Evolutionary conservation across 768 basidiomycete genomes (phyloP).

Genomic region (Leccinum barrowsii): DNA sequence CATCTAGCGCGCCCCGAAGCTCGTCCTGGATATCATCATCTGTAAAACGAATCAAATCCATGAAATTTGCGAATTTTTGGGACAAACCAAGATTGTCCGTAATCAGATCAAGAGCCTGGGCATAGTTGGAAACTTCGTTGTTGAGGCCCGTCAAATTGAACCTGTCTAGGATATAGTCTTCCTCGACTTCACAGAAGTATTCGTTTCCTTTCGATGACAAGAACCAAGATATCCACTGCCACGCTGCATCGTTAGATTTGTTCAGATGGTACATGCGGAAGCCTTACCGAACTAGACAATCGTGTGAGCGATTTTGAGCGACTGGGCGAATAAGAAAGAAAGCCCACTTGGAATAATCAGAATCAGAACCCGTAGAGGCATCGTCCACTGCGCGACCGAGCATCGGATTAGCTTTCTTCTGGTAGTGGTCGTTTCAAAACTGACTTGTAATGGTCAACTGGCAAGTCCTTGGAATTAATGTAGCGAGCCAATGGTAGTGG

Average conservation of each 20-base stretch:
- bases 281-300: constrained; percentile 27
- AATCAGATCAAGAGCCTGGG: constrained; percentile 91
- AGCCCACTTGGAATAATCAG: constrained; percentile 90
- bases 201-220: constrained; percentile 97
- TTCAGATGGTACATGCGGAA: constrained; percentile 11
- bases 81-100: constrained; percentile 88
- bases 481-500: constrained; percentile 11
- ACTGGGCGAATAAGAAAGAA: neutral
- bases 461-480: constrained; percentile 2
- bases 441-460: constrained; percentile 20
- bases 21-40: constrained; percentile 97
- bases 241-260: constrained; percentile 12
- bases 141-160: constrained; percentile 98
- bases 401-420: constrained; percentile 29
- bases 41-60: constrained; percentile 24
- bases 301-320: constrained; percentile 13
- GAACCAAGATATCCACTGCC: constrained; percentile 97
- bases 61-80: neutral
- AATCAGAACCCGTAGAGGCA: constrained; percentile 88
- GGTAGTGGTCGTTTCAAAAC: constrained; percentile 14
- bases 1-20: constrained; percentile 84
- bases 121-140: constrained; percentile 92
- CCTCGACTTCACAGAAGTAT: constrained; percentile 99
- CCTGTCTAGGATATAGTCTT: constrained; percentile 96
- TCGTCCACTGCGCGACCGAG: constrained; percentile 66